Base-by-base conservation (phyloP, 2,329 filamentous ascomycete species). In the Colletotrichum navitas region DNA sequence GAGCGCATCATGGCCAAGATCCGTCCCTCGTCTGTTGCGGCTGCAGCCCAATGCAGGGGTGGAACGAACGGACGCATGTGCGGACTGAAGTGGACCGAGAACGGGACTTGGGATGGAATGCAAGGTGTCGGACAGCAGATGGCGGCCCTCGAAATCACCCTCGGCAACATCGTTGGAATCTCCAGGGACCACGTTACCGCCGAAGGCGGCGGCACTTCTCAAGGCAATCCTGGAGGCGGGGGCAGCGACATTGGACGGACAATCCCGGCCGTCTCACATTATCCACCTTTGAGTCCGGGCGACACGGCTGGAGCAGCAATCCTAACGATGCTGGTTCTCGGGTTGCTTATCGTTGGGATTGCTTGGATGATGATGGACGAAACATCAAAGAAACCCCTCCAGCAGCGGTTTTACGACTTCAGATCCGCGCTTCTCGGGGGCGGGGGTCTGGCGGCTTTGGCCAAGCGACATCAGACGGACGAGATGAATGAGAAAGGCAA, bases 231-330 rank as follows among this genome's bases (percentile, higher is more conserved):
- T 3, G 78, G 78, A 6, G 83, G 81, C 10, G 87, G 87, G 49
- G 83, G 85, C 10, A 79, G 80, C 26, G 86, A 88, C 74, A 81
- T 82, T 49, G 85, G 81, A 56, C 79, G 81, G n/a, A 79, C 78
- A 10, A 78, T 83, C 26, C 70, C 70, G 3, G 62, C 60, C 1
- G 61, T 58, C 8, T 75, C 76, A 1, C 77, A 81, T 1, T 85
- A 91, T 43, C 61, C 68, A 6, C 73, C 73, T 10, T 29, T 69
- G 5, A 54, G 55, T 4, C 85, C 84, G 1, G 89, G 85, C 10
- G 93, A 95, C 77, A 88, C 84, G 73, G 91, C 88, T 8, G 93
- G 92, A 14, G 93, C 92, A 47, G 88, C 88, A 14, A 87, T 94
- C 71, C 74, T 85, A 62, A 95, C 92, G 1, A 81, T 89, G 3